Conservation (phyloP, 2,329 filamentous ascomycete species). For the Diaporthe destruens region DNA sequence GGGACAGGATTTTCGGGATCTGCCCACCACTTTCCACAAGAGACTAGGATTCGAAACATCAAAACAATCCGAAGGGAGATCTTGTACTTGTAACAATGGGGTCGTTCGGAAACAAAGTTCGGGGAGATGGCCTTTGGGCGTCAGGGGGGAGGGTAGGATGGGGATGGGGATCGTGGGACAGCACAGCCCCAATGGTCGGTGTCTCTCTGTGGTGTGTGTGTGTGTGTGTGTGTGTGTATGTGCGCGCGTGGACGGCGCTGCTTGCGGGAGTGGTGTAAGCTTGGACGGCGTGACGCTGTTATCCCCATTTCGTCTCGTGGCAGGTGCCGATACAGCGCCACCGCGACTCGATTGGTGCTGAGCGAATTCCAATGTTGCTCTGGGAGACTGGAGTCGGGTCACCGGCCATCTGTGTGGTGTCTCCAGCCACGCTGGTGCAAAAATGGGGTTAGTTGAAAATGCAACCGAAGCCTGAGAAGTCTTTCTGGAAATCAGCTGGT, state of each 20-base stretch:
- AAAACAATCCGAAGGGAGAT: conserved; percentile 31
- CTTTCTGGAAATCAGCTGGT: conserved; percentile 39
- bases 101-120: conserved; percentile 35
- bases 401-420: conserved; percentile 13
- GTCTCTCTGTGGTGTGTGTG: conserved; percentile 16
- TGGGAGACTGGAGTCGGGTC: conserved; percentile 26
- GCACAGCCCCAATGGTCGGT: conserved; percentile 40
- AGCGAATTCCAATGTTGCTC: conserved; percentile 12
- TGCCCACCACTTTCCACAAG: conserved; percentile 26
- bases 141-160: conserved; percentile 27
- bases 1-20: conserved; percentile 31
- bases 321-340: conserved; percentile 32
- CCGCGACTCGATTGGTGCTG: conserved; percentile 28
- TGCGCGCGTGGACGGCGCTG: conserved; percentile 7
- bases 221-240: conserved; percentile 16
- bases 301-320: conserved; percentile 34
- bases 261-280: conserved; percentile 27
- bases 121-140: conserved; percentile 24
- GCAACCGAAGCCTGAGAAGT: conserved; percentile 33
- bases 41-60: conserved; percentile 29
- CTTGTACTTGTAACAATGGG: conserved; percentile 24
- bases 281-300: conserved; percentile 33
- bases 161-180: conserved; percentile 33
- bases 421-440: conserved; percentile 17
- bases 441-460: conserved; percentile 25